Evolutionary conservation across 768 basidiomycete species (phyloP), one percentile per base, ranked within the genome.

Genomic region (Pilatotrama ljubarskyi): DNA sequence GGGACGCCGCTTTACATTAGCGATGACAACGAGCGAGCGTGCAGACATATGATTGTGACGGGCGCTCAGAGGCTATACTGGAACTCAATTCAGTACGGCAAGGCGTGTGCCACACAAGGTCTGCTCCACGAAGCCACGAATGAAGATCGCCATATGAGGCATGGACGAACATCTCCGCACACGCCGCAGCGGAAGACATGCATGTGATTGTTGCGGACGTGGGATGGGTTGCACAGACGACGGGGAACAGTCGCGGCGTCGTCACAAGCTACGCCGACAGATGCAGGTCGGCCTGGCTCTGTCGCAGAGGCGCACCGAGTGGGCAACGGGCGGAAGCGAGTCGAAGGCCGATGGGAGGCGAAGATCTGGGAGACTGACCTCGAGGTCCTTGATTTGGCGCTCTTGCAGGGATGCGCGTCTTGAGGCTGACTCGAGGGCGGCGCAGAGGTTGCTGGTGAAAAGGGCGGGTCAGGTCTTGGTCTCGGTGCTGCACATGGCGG

Each of bases 311-410:
- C 13, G 14, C 49, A 36, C 32, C 18, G 24, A 50, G 15, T 17
- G 41, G 35, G 13, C 14, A 25, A n/a, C 35, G 9, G 25, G 15
- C 17, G 35, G 35, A 49, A 22, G 46, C 13, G 26, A 37, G n/a
- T 13, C 25, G 41, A 17, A 44, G 20, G 26, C 36, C 7, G 50
- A 41, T 26, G 20, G 41, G 22, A 38, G 42, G 51, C 46, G 32
- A 35, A 10, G 48, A 43, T 51, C 29, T 14, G 22, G 36, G 42
- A 44, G 24, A 59, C 68, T 46, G 14, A 67, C 68, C 64, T 67
- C 66, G 41, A 69, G 55, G 24, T 69, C 68, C 52, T 69, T 67
- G 59, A 69, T 61, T 40, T 67, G 62, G 22, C 55, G 60, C 63
- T 69, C 68, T 24, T 69, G 66, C 44, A 51, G 59, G 8, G 58